Evolutionary conservation across 108 stramenopile genomes (phyloP).

Genomic region (Skeletonema costatum): DNA sequence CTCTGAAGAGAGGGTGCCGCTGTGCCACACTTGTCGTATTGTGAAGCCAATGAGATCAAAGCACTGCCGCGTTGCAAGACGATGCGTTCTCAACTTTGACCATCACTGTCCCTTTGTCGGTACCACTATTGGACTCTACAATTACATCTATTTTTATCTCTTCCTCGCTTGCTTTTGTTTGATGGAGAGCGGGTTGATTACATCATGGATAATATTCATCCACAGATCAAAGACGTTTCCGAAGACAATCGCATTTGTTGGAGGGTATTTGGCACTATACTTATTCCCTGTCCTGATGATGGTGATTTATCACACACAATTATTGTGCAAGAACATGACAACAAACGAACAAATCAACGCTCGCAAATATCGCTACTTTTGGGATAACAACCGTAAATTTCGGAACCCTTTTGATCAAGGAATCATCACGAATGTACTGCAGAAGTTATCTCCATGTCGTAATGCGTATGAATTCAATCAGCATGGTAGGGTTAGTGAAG

Average conservation of each 20-base stretch:
- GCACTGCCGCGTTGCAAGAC: slow-evolving; percentile 87
- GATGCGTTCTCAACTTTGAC: slow-evolving; percentile 96
- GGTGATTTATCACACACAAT: slow-evolving; percentile 86
- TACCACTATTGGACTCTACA: slow-evolving; percentile 93
- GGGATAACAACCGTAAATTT: slow-evolving; percentile 59
- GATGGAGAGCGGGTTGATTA: slow-evolving; percentile 48
- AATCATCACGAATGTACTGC: slow-evolving; percentile 48
- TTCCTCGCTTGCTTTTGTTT: slow-evolving; percentile 73
- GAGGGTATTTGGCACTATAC: slow-evolving; percentile 68
- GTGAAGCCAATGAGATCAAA: slow-evolving; percentile 92
- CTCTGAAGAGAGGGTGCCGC: slow-evolving; percentile 47
- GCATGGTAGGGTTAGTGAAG: not conserved
- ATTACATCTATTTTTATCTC: slow-evolving; percentile 93
- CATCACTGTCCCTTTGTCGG: slow-evolving; percentile 99
- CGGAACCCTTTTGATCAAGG: slow-evolving; percentile 91
- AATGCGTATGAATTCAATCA: slow-evolving; percentile 24
- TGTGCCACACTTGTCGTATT: slow-evolving; percentile 97
- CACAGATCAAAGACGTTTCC: slow-evolving; percentile 32
- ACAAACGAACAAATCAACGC: slow-evolving; percentile 94
- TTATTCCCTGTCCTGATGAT: slow-evolving; percentile 62
- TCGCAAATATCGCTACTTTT: slow-evolving; percentile 83
- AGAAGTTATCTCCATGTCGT: slow-evolving; percentile 41
- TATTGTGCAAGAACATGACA: slow-evolving; percentile 85
- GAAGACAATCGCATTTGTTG: slow-evolving; percentile 35
- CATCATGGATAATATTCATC: slow-evolving; percentile 60